These are phyloP conservation scores for Zasmidium cellare DNA, from an alignment of 2,329 filamentous ascomycete species.

Conservation along the genomic window DNA sequence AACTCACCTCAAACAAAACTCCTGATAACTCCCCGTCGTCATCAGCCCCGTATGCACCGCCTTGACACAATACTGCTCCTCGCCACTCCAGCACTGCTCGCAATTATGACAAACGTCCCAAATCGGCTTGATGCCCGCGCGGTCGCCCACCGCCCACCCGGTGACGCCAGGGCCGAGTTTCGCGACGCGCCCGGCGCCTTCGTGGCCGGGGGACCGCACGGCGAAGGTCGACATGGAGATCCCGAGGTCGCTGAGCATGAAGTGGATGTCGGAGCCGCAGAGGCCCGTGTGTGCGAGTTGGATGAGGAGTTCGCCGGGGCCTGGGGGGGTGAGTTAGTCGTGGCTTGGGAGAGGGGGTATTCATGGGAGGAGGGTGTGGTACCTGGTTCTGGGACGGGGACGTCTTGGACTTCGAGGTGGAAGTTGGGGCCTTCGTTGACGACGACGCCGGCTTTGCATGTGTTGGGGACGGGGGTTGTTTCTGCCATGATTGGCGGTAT, in stretches of 20 bases:
- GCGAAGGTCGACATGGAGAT: conserved; percentile 42
- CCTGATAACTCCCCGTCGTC: conserved; percentile 54
- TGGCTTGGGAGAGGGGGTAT: background rate
- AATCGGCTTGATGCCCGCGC: conserved; percentile 52
- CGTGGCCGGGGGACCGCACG: conserved; percentile 41
- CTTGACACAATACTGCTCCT: conserved; percentile 54
- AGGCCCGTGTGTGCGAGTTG: conserved; percentile 59
- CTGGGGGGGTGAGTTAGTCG: background rate
- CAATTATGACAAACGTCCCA: conserved; percentile 54
- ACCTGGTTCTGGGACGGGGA: conserved; percentile 52
- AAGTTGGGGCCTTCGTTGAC: conserved; percentile 53
- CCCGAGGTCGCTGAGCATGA: conserved; percentile 56
- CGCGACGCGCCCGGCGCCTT: conserved; percentile 59
- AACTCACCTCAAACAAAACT: conserved; percentile 50
- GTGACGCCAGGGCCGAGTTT: conserved; percentile 56
- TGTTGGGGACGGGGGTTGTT: conserved; percentile 43
- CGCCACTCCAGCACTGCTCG: conserved; percentile 50
- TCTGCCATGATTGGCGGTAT: conserved; percentile 24
- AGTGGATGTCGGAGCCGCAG: conserved; percentile 57
- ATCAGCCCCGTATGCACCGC: conserved; percentile 48
- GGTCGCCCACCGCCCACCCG: conserved; percentile 54
- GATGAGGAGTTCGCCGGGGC: conserved; percentile 56
- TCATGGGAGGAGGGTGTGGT: conserved; percentile 1
- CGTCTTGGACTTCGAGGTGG: conserved; percentile 46
- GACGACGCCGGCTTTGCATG: conserved; percentile 53